Evolutionary conservation across 768 basidiomycete species (phyloP).

Genomic region (Phlebiopsis flavidoalba): DNA sequence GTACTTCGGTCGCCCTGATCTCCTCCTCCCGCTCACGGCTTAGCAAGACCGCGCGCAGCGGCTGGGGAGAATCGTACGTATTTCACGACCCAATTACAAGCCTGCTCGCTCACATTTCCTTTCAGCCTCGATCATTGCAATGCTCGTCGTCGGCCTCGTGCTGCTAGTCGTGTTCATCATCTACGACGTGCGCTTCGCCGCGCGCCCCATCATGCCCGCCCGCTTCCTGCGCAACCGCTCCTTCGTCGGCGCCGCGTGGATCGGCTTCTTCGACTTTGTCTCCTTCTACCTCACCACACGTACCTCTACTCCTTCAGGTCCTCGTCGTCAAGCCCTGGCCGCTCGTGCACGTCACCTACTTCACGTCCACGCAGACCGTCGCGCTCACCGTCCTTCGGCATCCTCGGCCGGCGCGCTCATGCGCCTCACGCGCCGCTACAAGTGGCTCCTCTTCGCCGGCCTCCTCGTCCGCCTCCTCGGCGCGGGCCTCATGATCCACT

Average conservation of each 20-base stretch:
- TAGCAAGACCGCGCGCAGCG: slow-evolving; percentile 17
- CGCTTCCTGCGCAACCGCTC: slow-evolving; percentile 30
- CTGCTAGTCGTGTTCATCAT: slow-evolving; percentile 22
- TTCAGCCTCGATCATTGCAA: slow-evolving; percentile 27
- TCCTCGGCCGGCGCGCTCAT: slow-evolving; percentile 42
- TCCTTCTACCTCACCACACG: slow-evolving; percentile 64
- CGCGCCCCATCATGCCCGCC: slow-evolving; percentile 29
- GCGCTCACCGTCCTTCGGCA: slow-evolving; percentile 42
- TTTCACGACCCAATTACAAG: slow-evolving; percentile 17
- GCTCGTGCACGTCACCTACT: slow-evolving; percentile 30
- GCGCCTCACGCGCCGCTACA: slow-evolving; percentile 39
- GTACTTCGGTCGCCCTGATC: slow-evolving; percentile 25
- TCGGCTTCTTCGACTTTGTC: slow-evolving; percentile 28
- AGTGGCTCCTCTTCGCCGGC: slow-evolving; percentile 37
- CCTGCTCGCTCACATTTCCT: slow-evolving; percentile 8
- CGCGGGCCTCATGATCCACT: slow-evolving; percentile 25
- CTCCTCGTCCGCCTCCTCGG: slow-evolving; percentile 26
- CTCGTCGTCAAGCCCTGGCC: slow-evolving; percentile 27
- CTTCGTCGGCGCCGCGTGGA: slow-evolving; percentile 24
- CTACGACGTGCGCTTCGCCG: slow-evolving; percentile 30
- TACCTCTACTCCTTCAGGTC: slow-evolving; percentile 73
- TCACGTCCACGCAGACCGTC: slow-evolving; percentile 35
- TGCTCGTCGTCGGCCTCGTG: slow-evolving; percentile 26
- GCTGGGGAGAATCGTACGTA: slow-evolving; percentile 25
- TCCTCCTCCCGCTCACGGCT: slow-evolving; percentile 26